phyloP scores from a whole-genome alignment of 148 eudicot genomes.

The Vaccinium corymbosum region DNA sequence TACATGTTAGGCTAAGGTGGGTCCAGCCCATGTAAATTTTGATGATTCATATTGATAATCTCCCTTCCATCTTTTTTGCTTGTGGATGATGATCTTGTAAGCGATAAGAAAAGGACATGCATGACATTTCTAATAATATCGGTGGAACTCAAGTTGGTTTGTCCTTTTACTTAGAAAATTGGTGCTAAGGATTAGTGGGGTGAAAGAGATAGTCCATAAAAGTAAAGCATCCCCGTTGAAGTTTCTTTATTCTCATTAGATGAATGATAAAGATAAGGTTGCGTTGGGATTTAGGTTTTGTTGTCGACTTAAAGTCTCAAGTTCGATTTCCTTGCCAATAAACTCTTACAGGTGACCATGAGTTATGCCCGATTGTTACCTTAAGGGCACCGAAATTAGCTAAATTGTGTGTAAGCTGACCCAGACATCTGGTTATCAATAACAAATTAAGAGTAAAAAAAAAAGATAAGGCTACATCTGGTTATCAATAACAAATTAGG shows the following conservation, averaged over 20 bases:
- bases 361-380: too few species aligned
- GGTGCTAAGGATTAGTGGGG: neutral
- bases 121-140: neutral
- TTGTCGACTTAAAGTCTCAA: too few species aligned
- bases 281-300: too few species aligned
- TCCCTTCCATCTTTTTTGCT: neutral
- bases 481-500: too few species aligned
- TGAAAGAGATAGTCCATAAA: neutral
- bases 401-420: too few species aligned
- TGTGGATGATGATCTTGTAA: neutral
- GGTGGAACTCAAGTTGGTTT: neutral
- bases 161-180: neutral
- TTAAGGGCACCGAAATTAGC: too few species aligned
- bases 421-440: too few species aligned
- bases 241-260: neutral
- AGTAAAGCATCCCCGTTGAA: neutral
- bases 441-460: too few species aligned
- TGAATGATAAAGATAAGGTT: neutral
- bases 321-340: too few species aligned
- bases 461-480: too few species aligned
- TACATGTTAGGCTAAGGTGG: neutral
- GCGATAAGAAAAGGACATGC: neutral
- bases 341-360: too few species aligned
- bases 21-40: neutral
- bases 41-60: neutral